Evolutionary conservation across 768 basidiomycete genomes (phyloP), one percentile per base, ranked within the genome.

Genomic region (Boletus sp.): DNA sequence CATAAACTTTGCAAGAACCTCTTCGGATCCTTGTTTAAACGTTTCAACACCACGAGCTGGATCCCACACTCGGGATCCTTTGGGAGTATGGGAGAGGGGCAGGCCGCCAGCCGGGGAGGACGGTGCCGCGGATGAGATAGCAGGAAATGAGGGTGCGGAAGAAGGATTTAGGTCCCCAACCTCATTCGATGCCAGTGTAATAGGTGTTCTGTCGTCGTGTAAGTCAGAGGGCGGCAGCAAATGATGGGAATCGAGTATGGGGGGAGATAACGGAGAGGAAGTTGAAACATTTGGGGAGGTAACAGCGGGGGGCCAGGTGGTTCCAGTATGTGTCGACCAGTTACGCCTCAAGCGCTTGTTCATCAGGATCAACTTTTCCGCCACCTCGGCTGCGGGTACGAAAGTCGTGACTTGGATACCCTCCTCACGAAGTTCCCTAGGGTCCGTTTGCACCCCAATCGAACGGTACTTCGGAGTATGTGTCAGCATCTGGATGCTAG

Each of bases 1-100:
- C 75, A 94, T 75, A 72, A 95, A 94, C 47, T 89, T 78, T 10
- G 89, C 83, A 30, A 95, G 77, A 28, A 94, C 91, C 64, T 94
- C 89, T 70, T 95, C 92, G 2, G 92, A 93, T 14, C 88, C 88
- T 50, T 83, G 83, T 71, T 93, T 94, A 75, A 94, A 93, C 40
- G 89, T 64, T 57, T 95, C 93, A 3, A 94, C 85, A 44, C 87
- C 88, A 20, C 92, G 85, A 10, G 86, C 85, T 17, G 93, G 93
- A 68, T 94, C 92, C 85, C 89, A 96, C 5, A 89, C 86, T 20
- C 92, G 81, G 3, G 80, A 81, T 20, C 80, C 78, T 63, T 80
- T 83, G 39, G 70, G 73, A 18, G 32, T 48, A 75, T 71, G 37
- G 71, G 60, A 64, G 9, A 64, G 58, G 32, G 71, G 56, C 24